phyloP scores from a whole-genome alignment of 257 asterid genomes.

The Nicotiana obtusifolia region DNA sequence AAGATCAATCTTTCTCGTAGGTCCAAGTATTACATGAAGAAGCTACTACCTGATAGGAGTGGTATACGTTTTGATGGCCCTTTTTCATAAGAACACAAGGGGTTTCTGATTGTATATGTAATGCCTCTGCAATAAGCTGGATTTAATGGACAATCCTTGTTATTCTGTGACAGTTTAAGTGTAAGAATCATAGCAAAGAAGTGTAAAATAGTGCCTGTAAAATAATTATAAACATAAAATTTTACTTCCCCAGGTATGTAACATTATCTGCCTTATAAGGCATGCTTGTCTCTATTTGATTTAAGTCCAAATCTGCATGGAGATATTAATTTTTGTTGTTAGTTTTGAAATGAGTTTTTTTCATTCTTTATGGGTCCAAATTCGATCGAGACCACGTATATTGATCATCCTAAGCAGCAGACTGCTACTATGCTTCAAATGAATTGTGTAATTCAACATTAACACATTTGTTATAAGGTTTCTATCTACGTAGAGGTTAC shows the following conservation, averaged over 20 bases:
- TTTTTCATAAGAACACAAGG: conserved; percentile 17
- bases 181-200: neutral
- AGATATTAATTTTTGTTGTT: no score
- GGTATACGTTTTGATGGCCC: conserved; percentile 71
- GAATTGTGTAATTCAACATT: no score
- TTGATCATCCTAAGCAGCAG: no score
- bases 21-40: conserved; percentile 84
- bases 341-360: no score
- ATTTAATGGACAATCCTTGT: neutral
- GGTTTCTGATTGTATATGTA: neutral
- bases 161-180: neutral
- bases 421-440: no score
- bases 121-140: neutral
- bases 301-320: no score
- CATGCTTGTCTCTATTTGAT: neutral
- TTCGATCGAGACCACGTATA: no score
- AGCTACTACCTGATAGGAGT: conserved; percentile 63
- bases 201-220: neutral
- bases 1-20: conserved; percentile 66
- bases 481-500: no score
- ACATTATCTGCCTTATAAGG: neutral
- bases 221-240: neutral
- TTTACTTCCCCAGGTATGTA: neutral
- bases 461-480: no score
- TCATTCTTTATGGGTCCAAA: no score